phyloP scores from a whole-genome alignment of 352 stramenopile species.

The Halophytophthora polymorphica region DNA sequence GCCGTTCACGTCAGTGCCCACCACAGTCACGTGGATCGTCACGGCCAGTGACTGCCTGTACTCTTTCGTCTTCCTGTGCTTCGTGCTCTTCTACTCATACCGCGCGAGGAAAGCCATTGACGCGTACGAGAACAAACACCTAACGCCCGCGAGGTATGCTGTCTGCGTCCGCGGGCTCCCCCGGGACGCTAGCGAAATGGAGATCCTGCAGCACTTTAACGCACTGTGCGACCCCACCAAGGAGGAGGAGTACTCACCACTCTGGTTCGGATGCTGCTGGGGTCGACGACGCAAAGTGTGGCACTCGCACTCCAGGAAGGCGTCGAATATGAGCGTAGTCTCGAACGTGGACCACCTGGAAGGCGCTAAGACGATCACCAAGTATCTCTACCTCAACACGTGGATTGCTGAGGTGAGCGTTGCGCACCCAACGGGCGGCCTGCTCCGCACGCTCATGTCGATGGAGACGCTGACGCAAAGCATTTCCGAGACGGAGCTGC shows the following conservation, averaged over 20 bases:
- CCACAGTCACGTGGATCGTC: slow-evolving; percentile 44
- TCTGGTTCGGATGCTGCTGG: slow-evolving; percentile 70
- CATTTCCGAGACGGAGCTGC: slow-evolving; percentile 39
- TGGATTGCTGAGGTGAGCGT: slow-evolving; percentile 86
- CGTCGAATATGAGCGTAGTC: slow-evolving; percentile 37
- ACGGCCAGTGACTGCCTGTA: slow-evolving; percentile 36
- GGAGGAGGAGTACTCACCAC: slow-evolving; percentile 38
- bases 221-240: slow-evolving; percentile 58
- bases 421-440: slow-evolving; percentile 59
- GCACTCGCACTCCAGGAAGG: slow-evolving; percentile 29
- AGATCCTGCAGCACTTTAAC: slow-evolving; percentile 79
- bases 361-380: slow-evolving; percentile 31
- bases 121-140: slow-evolving; percentile 34
- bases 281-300: slow-evolving; percentile 41
- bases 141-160: slow-evolving; percentile 52
- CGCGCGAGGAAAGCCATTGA: slow-evolving; percentile 30
- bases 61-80: slow-evolving; percentile 40
- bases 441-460: slow-evolving; percentile 64
- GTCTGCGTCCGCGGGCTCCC: slow-evolving; percentile 35
- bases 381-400: slow-evolving; percentile 62
- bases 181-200: slow-evolving; percentile 43
- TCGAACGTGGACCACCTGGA: slow-evolving; percentile 66
- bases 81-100: slow-evolving; percentile 35
- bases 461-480: slow-evolving; percentile 49
- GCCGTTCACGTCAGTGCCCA: slow-evolving; percentile 35